A percentile compares a stretch with the other conserved stretches of the same genome.
phyloP scores from a whole-genome alignment of 2,329 filamentous ascomycete species.

The Pestalotiopsis sp. region DNA sequence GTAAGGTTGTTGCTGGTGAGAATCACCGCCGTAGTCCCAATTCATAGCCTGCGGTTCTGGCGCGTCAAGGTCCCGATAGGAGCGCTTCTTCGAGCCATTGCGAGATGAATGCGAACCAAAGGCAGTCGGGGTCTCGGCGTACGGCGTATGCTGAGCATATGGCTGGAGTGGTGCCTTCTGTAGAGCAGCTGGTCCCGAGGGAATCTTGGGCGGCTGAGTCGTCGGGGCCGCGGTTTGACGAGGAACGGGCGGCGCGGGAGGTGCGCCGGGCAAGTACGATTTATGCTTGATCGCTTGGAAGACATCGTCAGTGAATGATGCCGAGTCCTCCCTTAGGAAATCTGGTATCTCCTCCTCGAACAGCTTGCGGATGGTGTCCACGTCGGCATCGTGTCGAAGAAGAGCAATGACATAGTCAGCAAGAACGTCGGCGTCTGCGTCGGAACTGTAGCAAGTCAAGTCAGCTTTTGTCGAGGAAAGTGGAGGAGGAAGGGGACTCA shows the following conservation, averaged over 20 bases:
- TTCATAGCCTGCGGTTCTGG: slow-evolving; percentile 33
- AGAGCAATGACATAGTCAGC: slow-evolving; percentile 85
- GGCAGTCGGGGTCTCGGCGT: slow-evolving; percentile 14
- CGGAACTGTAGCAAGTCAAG: slow-evolving; percentile 56
- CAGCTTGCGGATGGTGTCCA: slow-evolving; percentile 64
- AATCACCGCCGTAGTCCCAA: slow-evolving; percentile 23
- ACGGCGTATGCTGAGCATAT: slow-evolving; percentile 13
- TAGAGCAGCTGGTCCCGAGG: slow-evolving; percentile 9
- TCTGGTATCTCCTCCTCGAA: slow-evolving; percentile 75
- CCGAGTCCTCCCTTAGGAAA: slow-evolving; percentile 71
- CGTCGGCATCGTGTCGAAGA: slow-evolving; percentile 68
- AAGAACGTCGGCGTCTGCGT: slow-evolving; percentile 79
- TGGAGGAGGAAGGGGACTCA: slow-evolving; percentile 31
- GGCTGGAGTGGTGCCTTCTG: slow-evolving; percentile 4
- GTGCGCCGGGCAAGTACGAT: slow-evolving; percentile 60
- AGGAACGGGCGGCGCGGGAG: slow-evolving; percentile 40
- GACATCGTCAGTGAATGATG: slow-evolving; percentile 70
- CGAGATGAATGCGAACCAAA: slow-evolving; percentile 16
- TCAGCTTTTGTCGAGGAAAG: slow-evolving; percentile 12
- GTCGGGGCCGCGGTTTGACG: slow-evolving; percentile 14
- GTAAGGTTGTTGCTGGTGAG: slow-evolving; percentile 37
- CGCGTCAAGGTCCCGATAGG: slow-evolving; percentile 56
- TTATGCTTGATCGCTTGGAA: slow-evolving; percentile 67
- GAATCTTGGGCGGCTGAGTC: slow-evolving; percentile 8
- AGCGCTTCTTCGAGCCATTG: slow-evolving; percentile 51